phyloP scores from a whole-genome alignment of 805 yeast genomes.

The Kazachstania africana region DNA sequence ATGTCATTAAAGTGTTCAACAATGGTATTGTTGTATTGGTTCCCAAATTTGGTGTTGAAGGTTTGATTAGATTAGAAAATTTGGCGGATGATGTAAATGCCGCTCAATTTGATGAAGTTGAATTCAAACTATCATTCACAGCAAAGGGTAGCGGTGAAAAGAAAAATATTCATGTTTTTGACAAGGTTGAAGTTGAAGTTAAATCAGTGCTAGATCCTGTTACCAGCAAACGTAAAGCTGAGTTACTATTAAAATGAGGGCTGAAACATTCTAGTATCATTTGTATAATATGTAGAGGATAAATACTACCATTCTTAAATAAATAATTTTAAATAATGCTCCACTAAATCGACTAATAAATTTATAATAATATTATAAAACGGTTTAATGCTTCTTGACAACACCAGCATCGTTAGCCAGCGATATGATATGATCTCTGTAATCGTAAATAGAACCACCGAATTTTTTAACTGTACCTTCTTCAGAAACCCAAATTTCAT shows the following conservation, averaged over 20 bases:
- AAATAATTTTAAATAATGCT: no score
- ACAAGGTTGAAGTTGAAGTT: conserved; percentile 73
- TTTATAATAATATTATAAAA: background rate
- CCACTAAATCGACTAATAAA: no score
- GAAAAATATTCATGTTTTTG: conserved; percentile 62
- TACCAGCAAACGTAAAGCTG: conserved; percentile 89
- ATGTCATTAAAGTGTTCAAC: conserved; percentile 80
- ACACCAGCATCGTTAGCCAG: conserved; percentile 80
- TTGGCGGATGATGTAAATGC: conserved; percentile 52
- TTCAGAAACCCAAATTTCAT: conserved; percentile 94
- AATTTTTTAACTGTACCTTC: conserved; percentile 67
- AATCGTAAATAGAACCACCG: conserved; percentile 73
- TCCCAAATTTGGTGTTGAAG: conserved; percentile 93
- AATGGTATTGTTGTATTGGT: conserved; percentile 93
- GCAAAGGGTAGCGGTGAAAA: conserved; percentile 32
- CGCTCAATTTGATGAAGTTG: conserved; percentile 66
- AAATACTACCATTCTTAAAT: background rate
- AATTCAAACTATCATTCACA: conserved; percentile 50
- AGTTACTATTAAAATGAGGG: conserved; percentile 44
- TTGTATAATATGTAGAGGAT: background rate
- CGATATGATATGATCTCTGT: conserved; percentile 75
- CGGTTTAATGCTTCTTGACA: conserved; percentile 60
- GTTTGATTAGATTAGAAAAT: conserved; percentile 72
- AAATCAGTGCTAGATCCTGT: conserved; percentile 72
- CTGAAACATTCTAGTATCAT: background rate